Conservation (phyloP, 306 rosid genomes). For the Myrica gale region DNA sequence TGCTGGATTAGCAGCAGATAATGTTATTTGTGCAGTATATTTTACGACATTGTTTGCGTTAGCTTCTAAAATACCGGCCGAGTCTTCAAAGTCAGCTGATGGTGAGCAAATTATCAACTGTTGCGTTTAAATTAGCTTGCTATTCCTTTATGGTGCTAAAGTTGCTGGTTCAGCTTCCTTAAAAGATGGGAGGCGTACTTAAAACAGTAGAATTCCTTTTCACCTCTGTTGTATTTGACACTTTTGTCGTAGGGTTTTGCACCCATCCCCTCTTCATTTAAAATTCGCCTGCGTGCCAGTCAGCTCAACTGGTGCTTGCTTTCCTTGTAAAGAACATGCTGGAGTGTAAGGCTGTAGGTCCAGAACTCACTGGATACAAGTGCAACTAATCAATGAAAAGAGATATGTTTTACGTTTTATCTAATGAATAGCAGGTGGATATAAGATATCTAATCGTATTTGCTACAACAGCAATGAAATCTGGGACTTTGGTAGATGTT, state of each 20-base stretch:
- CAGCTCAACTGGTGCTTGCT: background rate
- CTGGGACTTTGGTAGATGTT: conserved; percentile 28
- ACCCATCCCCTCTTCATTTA: background rate
- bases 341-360: background rate
- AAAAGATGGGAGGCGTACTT: background rate
- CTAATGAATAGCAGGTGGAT: conserved; percentile 1
- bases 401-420: background rate
- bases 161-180: conserved; percentile 3
- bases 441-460: background rate
- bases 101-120: conserved; percentile 33
- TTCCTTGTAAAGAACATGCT: background rate
- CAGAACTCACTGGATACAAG: background rate
- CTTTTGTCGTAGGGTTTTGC: background rate
- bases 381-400: background rate
- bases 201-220: background rate
- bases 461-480: conserved; percentile 6
- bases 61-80: conserved; percentile 69
- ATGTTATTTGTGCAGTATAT: conserved; percentile 74
- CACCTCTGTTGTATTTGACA: background rate
- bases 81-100: conserved; percentile 36
- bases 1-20: conserved; percentile 81
- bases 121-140: background rate
- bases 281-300: background rate
- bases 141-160: background rate
- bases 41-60: conserved; percentile 64